phyloP scores from a whole-genome alignment of 768 basidiomycete genomes.

The Termitomyces sp. region DNA sequence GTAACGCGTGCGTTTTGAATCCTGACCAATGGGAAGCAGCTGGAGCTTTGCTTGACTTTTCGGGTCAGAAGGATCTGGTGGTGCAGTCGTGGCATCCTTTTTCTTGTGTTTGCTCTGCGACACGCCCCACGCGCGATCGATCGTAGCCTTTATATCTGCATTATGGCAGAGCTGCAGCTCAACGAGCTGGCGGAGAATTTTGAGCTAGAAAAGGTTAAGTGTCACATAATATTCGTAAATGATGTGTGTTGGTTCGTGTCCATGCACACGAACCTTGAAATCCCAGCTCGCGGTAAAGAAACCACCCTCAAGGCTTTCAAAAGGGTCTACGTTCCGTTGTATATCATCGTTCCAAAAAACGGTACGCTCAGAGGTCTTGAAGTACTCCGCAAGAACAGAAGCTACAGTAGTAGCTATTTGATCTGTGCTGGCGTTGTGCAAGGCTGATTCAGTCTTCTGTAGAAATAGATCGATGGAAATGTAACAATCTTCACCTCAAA shows the following conservation, averaged over 20 bases:
- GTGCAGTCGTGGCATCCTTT: slow-evolving; percentile 54
- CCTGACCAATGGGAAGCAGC: slow-evolving; percentile 74
- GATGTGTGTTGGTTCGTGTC: neutral
- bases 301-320: slow-evolving; percentile 60
- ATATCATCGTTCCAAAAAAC: slow-evolving; percentile 77
- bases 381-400: slow-evolving; percentile 64
- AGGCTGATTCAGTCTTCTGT: slow-evolving; percentile 30
- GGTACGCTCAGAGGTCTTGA: slow-evolving; percentile 72
- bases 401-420: slow-evolving; percentile 78
- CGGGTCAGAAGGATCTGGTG: slow-evolving; percentile 59
- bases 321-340: slow-evolving; percentile 70
- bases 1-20: slow-evolving; percentile 71
- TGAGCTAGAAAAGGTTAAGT: slow-evolving; percentile 50
- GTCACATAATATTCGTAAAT: slow-evolving; percentile 14
- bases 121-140: slow-evolving; percentile 88
- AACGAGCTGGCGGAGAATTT: slow-evolving; percentile 79
- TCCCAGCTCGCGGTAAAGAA: slow-evolving; percentile 83
- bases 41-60: slow-evolving; percentile 63
- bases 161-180: slow-evolving; percentile 78
- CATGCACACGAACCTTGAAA: slow-evolving; percentile 59
- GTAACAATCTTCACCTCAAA: slow-evolving; percentile 64
- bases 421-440: slow-evolving; percentile 57
- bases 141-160: slow-evolving; percentile 60
- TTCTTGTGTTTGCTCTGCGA: slow-evolving; percentile 84
- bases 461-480: slow-evolving; percentile 24